Evolutionary conservation across 192 early-diverging fungal genomes (phyloP).

Genomic region (Mortierella claussenii): DNA sequence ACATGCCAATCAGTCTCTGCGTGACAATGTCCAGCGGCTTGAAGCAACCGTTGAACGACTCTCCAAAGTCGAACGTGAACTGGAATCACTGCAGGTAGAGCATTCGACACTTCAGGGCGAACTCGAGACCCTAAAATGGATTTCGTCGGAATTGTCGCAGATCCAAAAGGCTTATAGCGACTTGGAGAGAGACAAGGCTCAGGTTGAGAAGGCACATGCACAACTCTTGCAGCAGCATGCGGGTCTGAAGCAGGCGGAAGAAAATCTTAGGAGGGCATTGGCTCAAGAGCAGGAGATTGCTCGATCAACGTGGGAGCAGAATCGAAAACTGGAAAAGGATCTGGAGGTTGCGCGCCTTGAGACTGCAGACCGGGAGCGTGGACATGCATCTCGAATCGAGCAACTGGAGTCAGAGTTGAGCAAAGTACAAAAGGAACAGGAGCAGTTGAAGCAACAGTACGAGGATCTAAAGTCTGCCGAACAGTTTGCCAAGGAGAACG

Average conservation of each 20-base stretch:
- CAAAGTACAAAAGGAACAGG: constrained; percentile 16
- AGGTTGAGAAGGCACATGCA: constrained; percentile 40
- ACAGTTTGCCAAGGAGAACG: constrained; percentile 34
- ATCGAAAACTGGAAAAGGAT: constrained; percentile 8
- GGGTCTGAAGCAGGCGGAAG: constrained; percentile 20
- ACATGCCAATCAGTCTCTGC: constrained; percentile 16
- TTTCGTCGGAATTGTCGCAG: constrained; percentile 33
- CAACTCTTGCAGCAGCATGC: constrained; percentile 21
- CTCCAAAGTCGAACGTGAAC: constrained; percentile 27
- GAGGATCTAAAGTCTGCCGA: constrained; percentile 38
- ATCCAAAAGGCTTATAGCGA: constrained; percentile 25
- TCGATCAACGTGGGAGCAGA: constrained; percentile 9
- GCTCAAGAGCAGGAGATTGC: constrained; percentile 20
- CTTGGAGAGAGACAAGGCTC: constrained; percentile 29
- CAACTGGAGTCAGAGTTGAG: constrained; percentile 22
- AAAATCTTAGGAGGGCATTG: constrained; percentile 14
- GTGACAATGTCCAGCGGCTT: constrained; percentile 26
- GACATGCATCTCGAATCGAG: constrained; percentile 8
- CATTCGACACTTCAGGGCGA: constrained; percentile 28
- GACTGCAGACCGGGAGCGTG: constrained; percentile 5
- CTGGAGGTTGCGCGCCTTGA: constrained; percentile 11
- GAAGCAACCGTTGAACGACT: constrained; percentile 37
- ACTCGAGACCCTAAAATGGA: constrained; percentile 44
- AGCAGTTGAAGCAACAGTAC: constrained; percentile 18
- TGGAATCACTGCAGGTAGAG: constrained; percentile 29